A percentile compares a stretch with the other conserved stretches of the same genome.
These are phyloP conservation scores for Kwoniella shandongensis DNA, from an alignment of 768 basidiomycete genomes.

Conservation along the genomic window DNA sequence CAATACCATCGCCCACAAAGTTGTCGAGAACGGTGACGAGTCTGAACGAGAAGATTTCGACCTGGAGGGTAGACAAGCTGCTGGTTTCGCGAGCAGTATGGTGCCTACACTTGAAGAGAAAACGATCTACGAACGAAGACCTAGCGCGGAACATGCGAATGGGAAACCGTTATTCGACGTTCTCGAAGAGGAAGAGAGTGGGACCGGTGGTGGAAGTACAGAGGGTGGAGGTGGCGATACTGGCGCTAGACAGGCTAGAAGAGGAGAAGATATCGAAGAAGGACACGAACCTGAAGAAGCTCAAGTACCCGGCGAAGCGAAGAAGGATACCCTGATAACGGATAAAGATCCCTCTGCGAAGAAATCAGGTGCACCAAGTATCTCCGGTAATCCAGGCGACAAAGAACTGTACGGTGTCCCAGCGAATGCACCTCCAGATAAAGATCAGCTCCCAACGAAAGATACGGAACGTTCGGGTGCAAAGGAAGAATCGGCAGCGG, in stretches of 20 bases:
- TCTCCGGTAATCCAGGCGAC: constrained; percentile 29
- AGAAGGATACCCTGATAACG: constrained; percentile 48
- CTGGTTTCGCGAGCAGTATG: constrained; percentile 64
- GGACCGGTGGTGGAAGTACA: constrained; percentile 3
- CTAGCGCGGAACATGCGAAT: constrained; percentile 50
- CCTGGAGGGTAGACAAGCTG: constrained; percentile 58
- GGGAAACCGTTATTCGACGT: constrained; percentile 49
- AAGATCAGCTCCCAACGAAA: constrained; percentile 59
- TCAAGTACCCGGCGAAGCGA: constrained; percentile 34
- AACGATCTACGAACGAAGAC: constrained; percentile 59
- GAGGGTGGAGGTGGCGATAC: neutral
- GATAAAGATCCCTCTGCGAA: constrained; percentile 50
- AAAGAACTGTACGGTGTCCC: constrained; percentile 60
- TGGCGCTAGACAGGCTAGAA: neutral
- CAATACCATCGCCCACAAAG: constrained; percentile 46
- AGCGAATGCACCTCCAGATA: constrained; percentile 58
- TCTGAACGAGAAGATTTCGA: constrained; percentile 62
- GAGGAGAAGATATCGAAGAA: neutral
- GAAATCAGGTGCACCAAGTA: constrained; percentile 34
- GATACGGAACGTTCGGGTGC: constrained; percentile 1
- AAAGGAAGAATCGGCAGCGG: constrained; percentile 59
- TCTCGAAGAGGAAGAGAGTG: constrained; percentile 37
- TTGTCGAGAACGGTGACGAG: constrained; percentile 57
- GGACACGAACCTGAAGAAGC: constrained; percentile 29
- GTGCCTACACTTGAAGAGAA: constrained; percentile 74